Evolutionary conservation across 2,329 filamentous ascomycete species (phyloP).

Genomic region (Rhynchosporium graminicola): DNA sequence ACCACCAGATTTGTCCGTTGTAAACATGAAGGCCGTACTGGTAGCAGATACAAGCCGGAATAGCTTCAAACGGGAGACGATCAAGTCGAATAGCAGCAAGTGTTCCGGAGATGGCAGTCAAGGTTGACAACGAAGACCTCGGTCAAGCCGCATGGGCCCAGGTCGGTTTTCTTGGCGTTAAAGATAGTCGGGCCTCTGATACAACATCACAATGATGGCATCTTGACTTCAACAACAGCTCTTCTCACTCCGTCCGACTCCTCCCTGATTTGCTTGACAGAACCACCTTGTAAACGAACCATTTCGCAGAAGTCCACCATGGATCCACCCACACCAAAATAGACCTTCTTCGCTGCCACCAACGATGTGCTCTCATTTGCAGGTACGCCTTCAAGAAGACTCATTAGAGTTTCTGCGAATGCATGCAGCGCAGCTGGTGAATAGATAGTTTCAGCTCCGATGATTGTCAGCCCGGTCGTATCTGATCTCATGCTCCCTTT

Average conservation of each 20-base stretch:
- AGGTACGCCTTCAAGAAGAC: conserved; percentile 51
- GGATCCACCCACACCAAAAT: conserved; percentile 83
- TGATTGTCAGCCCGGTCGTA: conserved; percentile 49
- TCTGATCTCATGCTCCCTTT: conserved; percentile 22
- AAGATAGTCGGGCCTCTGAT: background rate
- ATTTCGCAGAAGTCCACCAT: conserved; percentile 70
- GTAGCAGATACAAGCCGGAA: background rate
- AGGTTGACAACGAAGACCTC: background rate
- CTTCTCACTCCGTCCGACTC: conserved; percentile 62
- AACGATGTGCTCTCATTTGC: conserved; percentile 50
- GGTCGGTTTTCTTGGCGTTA: conserved; percentile 1
- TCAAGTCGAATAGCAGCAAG: background rate
- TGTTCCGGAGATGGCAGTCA: background rate
- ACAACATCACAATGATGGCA: conserved; percentile 9
- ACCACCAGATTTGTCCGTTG: background rate
- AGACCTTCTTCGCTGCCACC: conserved; percentile 75
- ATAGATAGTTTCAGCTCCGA: conserved; percentile 84
- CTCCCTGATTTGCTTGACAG: conserved; percentile 55
- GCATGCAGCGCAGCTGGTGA: conserved; percentile 68
- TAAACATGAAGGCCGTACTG: background rate
- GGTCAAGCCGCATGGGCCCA: background rate
- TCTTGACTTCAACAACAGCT: conserved; percentile 52
- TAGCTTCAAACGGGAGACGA: background rate
- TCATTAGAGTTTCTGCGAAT: conserved; percentile 68
- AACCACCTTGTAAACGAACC: conserved; percentile 51